These are phyloP conservation scores for Golubevia pallescens DNA, from an alignment of 1,284 basidiomycete species.

Conservation along the genomic window DNA sequence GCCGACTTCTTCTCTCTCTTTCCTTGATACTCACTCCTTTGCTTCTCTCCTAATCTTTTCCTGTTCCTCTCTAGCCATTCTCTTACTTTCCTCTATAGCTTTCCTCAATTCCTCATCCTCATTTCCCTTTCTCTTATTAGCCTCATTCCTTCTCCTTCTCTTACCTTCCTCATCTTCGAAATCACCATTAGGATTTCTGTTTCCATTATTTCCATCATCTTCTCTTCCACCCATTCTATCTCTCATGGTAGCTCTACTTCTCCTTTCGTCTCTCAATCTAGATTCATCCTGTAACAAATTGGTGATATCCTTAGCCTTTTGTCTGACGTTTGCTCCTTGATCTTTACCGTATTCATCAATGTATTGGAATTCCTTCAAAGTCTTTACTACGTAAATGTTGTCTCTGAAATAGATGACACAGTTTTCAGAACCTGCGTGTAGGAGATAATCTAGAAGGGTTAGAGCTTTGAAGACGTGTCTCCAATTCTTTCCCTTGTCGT, in stretches of 20 bases:
- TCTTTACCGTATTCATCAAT: constrained; percentile 95
- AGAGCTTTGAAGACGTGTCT: constrained; percentile 99
- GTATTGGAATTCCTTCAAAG: constrained; percentile 97
- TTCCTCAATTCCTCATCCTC: constrained; percentile 69
- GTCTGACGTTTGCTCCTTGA: constrained; percentile 96
- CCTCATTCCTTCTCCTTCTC: constrained; percentile 26
- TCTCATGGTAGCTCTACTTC: constrained; percentile 85
- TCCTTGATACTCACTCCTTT: constrained; percentile 20
- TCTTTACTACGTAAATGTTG: constrained; percentile 98
- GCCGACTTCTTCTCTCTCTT: background rate
- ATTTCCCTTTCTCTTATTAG: constrained; percentile 22
- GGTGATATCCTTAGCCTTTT: constrained; percentile 99
- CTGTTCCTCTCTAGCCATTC: constrained; percentile 57
- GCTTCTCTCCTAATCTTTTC: constrained; percentile 45
- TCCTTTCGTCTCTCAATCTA: constrained; percentile 83
- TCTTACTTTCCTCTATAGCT: constrained; percentile 67
- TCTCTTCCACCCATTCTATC: constrained; percentile 75
- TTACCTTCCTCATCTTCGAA: constrained; percentile 16
- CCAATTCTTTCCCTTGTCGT: constrained; percentile 99
- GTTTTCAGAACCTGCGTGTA: constrained; percentile 96
- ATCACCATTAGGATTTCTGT: no score
- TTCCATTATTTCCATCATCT: no score
- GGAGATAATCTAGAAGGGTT: constrained; percentile 92
- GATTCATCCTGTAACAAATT: constrained; percentile 89
- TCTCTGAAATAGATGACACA: constrained; percentile 97